phyloP scores from a whole-genome alignment of 257 asterid species.

The Solanum medicagineum region DNA sequence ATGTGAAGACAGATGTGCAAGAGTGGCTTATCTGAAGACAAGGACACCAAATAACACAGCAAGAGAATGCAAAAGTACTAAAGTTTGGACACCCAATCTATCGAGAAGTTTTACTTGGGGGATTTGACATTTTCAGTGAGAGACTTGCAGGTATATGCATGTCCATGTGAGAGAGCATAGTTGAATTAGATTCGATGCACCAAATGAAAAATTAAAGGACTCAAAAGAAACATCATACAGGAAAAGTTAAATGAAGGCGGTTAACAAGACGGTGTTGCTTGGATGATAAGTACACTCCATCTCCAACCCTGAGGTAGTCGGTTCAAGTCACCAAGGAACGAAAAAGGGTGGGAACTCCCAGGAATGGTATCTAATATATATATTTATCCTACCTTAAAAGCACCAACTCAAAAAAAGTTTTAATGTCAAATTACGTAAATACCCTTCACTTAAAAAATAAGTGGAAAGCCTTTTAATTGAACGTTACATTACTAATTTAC shows the following conservation, averaged over 20 bases:
- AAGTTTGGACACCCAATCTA: neutral
- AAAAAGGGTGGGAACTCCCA: neutral
- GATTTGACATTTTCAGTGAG: neutral
- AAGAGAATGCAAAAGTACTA: neutral
- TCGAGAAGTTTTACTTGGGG: neutral
- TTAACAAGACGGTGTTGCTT: neutral
- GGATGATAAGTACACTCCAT: neutral
- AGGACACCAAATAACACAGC: neutral
- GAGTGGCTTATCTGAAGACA: neutral
- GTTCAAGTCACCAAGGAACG: neutral
- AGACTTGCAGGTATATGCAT: neutral
- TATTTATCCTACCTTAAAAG: too few species aligned
- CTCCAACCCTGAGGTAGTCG: neutral
- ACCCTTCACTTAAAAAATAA: too few species aligned
- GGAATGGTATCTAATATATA: neutral
- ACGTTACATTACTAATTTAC: too few species aligned
- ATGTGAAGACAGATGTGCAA: neutral
- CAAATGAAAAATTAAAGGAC: neutral
- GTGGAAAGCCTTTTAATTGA: too few species aligned
- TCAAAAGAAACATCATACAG: neutral
- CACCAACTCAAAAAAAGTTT: too few species aligned
- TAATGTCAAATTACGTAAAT: too few species aligned
- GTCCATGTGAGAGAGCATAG: neutral
- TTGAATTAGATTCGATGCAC: neutral
- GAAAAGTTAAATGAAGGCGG: neutral